phyloP scores from a whole-genome alignment of 176 grass and related monocot species.

The Urochloa ruziziensis region DNA sequence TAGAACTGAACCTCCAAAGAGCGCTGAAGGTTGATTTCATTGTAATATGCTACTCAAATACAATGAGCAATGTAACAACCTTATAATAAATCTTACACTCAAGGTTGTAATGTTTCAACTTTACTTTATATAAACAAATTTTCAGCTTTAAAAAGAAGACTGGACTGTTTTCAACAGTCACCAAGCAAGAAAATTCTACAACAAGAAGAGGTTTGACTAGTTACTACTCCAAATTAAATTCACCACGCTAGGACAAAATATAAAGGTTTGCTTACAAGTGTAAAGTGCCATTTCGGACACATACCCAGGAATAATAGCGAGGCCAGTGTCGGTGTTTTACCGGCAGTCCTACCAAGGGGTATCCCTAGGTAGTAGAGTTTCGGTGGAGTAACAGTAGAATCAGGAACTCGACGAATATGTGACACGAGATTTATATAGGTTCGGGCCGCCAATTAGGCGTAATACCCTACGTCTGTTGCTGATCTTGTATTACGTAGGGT shows the following conservation, averaged over 20 bases:
- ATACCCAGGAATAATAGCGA: constrained; percentile 98
- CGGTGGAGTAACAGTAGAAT: too few species aligned
- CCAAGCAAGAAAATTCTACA: too few species aligned
- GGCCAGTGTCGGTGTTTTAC: constrained; percentile 92
- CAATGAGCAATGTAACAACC: neutral
- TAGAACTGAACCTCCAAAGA: neutral
- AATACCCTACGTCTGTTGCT: too few species aligned
- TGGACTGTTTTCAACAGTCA: too few species aligned
- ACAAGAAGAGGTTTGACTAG: neutral
- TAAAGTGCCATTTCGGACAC: constrained; percentile 32
- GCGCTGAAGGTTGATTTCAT: neutral
- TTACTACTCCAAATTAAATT: neutral
- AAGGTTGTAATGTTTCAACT: neutral
- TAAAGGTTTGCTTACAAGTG: constrained; percentile 22
- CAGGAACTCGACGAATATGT: too few species aligned
- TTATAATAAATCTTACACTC: neutral
- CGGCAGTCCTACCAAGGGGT: too few species aligned
- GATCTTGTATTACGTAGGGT: too few species aligned
- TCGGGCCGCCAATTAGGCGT: too few species aligned
- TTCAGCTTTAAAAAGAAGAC: neutral
- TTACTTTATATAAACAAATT: neutral
- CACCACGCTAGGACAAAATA: neutral
- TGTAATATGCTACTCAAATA: neutral
- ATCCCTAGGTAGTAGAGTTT: too few species aligned
- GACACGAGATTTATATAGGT: too few species aligned